Conservation (phyloP, 352 stramenopile genomes). For the Globisporangium canariense region DNA sequence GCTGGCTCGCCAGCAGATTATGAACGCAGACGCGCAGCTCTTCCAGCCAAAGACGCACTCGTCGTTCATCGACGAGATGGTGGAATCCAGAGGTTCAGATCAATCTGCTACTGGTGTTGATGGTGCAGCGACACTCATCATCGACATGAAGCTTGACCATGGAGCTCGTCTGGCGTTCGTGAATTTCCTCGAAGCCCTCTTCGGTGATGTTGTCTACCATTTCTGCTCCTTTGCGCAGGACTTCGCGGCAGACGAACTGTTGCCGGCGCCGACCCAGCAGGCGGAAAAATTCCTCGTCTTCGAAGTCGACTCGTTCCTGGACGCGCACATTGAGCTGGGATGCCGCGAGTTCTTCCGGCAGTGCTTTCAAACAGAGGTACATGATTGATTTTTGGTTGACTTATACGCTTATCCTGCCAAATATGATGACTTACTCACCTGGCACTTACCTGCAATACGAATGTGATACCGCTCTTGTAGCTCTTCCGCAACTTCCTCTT, state of each 20-base stretch:
- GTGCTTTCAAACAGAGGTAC: slow-evolving; percentile 67
- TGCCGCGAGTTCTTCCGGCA: slow-evolving; percentile 81
- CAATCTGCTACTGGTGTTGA: not conserved
- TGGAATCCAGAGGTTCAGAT: not conserved
- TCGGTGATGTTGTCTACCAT: slow-evolving; percentile 62
- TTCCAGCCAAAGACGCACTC: slow-evolving; percentile 30
- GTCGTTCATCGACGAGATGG: slow-evolving; percentile 32
- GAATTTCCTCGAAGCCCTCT: slow-evolving; percentile 53
- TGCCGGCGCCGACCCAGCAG: not conserved
- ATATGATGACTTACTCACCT: not conserved
- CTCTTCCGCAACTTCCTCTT: slow-evolving; percentile 56
- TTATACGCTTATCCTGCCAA: not conserved
- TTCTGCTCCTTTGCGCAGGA: slow-evolving; percentile 55
- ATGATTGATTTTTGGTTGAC: not conserved
- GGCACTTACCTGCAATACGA: not conserved
- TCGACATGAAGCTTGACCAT: slow-evolving; percentile 15
- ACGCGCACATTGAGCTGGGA: slow-evolving; percentile 60
- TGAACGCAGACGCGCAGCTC: slow-evolving; percentile 43
- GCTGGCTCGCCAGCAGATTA: slow-evolving; percentile 32
- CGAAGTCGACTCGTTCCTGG: slow-evolving; percentile 58
- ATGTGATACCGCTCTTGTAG: slow-evolving; percentile 21
- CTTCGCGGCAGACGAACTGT: slow-evolving; percentile 16
- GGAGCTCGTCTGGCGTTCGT: slow-evolving; percentile 44
- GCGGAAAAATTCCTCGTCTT: slow-evolving; percentile 47
- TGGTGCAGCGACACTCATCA: not conserved